These are phyloP conservation scores for Beauveria varroae DNA, from an alignment of 2,329 filamentous ascomycete genomes.

Conservation along the genomic window DNA sequence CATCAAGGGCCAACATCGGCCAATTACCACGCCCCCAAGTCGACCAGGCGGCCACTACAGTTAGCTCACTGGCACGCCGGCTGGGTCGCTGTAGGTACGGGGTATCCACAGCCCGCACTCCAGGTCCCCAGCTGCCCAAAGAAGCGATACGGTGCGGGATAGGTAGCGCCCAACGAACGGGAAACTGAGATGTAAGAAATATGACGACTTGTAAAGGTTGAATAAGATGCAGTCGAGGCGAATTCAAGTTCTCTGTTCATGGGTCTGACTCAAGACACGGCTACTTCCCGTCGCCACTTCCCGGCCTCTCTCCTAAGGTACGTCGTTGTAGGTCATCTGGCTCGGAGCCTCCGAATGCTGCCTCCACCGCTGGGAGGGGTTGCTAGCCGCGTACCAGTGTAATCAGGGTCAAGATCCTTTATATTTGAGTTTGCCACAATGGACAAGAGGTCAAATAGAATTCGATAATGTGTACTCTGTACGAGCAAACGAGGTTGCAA, in stretches of 20 bases:
- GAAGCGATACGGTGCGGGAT: not conserved
- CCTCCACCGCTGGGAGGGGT: not conserved
- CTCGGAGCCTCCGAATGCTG: not conserved
- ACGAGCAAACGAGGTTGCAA: not conserved
- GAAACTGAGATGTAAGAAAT: not conserved
- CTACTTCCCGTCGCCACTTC: not conserved
- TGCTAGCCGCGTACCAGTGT: not conserved
- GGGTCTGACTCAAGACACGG: too few species aligned
- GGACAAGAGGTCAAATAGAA: not conserved
- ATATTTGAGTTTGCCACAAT: not conserved
- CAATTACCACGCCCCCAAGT: too few species aligned
- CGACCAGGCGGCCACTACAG: not conserved
- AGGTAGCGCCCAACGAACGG: not conserved
- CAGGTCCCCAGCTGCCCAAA: not conserved
- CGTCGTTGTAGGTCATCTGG: not conserved
- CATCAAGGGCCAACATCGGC: too few species aligned
- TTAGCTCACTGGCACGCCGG: conserved; percentile 8
- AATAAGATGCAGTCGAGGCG: not conserved
- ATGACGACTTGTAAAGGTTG: not conserved
- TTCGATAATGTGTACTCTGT: not conserved
- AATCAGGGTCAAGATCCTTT: not conserved
- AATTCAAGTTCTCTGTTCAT: not conserved
- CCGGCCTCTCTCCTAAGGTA: not conserved
- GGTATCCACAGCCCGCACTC: not conserved
- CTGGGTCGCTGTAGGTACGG: conserved; percentile 1